phyloP scores from a whole-genome alignment of 805 yeast species.

The Soucietia sequanensis region DNA sequence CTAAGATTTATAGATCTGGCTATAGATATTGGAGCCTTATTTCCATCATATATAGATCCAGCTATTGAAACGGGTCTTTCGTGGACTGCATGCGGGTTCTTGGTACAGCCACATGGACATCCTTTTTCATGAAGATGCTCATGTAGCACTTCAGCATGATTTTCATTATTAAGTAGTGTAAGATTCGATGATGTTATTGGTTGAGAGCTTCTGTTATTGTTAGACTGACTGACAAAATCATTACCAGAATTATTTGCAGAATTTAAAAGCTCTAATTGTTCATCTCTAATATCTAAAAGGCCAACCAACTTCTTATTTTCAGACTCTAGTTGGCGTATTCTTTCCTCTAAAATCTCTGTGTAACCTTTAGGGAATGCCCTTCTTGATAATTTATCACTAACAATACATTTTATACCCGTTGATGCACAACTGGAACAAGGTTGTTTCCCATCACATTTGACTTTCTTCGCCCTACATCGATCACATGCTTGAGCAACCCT shows the following conservation, averaged over 20 bases:
- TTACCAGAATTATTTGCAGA: conserved; percentile 15
- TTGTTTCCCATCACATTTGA: conserved; percentile 73
- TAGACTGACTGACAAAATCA: conserved; percentile 1
- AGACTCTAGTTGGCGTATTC: conserved; percentile 81
- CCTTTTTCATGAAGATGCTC: conserved; percentile 27
- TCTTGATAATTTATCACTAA: conserved; percentile 82
- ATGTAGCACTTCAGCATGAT: conserved; percentile 17
- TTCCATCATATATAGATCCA: conserved; percentile 51
- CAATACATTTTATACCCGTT: conserved; percentile 84
- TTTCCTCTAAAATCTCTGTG: conserved; percentile 84
- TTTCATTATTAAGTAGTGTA: conserved; percentile 10
- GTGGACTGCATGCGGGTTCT: conserved; percentile 52
- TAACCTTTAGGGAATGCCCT: conserved; percentile 90
- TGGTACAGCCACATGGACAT: conserved; percentile 60
- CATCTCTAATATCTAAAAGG: conserved; percentile 61
- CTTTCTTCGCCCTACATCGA: conserved; percentile 78
- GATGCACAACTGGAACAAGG: conserved; percentile 81
- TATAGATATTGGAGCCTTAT: conserved; percentile 24
- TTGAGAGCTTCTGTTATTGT: conserved; percentile 18
- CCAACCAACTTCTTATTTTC: conserved; percentile 73
- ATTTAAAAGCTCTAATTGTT: conserved; percentile 47
- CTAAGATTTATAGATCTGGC: conserved; percentile 43
- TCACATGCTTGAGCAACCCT: conserved; percentile 92
- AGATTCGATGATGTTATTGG: conserved; percentile 10
- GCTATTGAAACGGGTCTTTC: conserved; percentile 67